phyloP scores from a whole-genome alignment of 441 rosid species.

The Biscutella laevigata region DNA sequence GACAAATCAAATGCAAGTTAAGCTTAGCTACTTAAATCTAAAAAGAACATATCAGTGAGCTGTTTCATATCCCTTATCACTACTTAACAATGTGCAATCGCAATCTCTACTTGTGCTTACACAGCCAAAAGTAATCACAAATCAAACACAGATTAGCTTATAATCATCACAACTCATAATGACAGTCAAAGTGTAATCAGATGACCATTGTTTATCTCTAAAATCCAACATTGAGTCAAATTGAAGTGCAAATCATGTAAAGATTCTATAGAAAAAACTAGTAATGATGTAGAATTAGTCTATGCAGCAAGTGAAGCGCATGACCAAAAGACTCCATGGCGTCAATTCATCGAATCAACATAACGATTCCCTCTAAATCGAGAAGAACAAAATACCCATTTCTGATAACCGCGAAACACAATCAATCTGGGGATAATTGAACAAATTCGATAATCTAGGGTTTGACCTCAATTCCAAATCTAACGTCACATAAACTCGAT shows the following conservation, averaged over 20 bases:
- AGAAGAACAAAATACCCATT: neutral
- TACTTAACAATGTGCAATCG: neutral
- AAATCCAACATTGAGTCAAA: neutral
- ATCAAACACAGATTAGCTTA: neutral
- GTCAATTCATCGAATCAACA: neutral
- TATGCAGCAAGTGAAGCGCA: neutral
- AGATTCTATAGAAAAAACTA: neutral
- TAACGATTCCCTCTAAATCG: neutral
- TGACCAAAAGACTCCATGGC: neutral
- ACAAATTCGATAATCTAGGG: constrained; percentile 2
- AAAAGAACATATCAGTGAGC: neutral
- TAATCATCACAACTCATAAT: neutral
- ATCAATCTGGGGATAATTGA: neutral
- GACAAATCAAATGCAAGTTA: no score
- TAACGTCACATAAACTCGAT: neutral
- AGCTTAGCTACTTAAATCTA: no score
- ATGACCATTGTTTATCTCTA: neutral
- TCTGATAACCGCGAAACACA: neutral
- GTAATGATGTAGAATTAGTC: no score
- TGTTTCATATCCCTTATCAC: neutral
- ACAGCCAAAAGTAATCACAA: neutral
- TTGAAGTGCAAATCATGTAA: neutral
- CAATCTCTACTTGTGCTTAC: neutral
- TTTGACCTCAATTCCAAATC: constrained; percentile 9
- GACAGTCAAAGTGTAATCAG: neutral